Evolutionary conservation across 208 protist genomes (phyloP).

Genomic region (Giardia duodenalis): DNA sequence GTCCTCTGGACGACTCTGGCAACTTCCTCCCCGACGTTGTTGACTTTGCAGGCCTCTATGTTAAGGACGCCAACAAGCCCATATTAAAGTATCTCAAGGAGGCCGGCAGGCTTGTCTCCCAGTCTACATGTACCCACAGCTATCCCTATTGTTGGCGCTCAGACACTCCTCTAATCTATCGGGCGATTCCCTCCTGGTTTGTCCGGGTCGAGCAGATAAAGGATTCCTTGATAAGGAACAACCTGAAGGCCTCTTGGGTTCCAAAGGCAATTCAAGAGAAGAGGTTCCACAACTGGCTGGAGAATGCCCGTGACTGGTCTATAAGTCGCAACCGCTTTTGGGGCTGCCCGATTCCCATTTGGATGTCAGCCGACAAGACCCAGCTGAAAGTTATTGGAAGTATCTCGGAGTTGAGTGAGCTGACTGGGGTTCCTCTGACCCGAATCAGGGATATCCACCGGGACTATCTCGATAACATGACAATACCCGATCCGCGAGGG

Average conservation of each 20-base stretch:
- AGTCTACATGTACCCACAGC: slow-evolving; percentile 70
- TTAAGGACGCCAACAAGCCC: slow-evolving; percentile 84
- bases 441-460: slow-evolving; percentile 41
- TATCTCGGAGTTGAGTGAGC: slow-evolving; percentile 79
- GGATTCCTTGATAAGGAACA: slow-evolving; percentile 55
- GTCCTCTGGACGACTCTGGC: slow-evolving; percentile 93
- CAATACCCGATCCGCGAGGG: slow-evolving; percentile 56
- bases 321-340: slow-evolving; percentile 53
- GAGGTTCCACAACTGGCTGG: slow-evolving; percentile 95
- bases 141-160: slow-evolving; percentile 99
- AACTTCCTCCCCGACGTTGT: slow-evolving; percentile 77
- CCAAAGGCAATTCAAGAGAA: slow-evolving; percentile 81
- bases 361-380: slow-evolving; percentile 59
- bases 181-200: slow-evolving; percentile 89
- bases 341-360: slow-evolving; percentile 97
- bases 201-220: slow-evolving; percentile 83
- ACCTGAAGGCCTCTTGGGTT: slow-evolving; percentile 53
- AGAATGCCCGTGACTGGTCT: slow-evolving; percentile 45
- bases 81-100: slow-evolving; percentile 79
- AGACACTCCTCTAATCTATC: slow-evolving; percentile 87
- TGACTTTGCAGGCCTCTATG: slow-evolving; percentile 67
- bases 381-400: slow-evolving; percentile 78
- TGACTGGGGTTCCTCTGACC: slow-evolving; percentile 34
- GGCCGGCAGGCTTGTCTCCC: slow-evolving; percentile 64
- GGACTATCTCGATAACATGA: slow-evolving; percentile 80